Base-by-base conservation (phyloP, 805 yeast species). In the Ogataea glucozyma region DNA sequence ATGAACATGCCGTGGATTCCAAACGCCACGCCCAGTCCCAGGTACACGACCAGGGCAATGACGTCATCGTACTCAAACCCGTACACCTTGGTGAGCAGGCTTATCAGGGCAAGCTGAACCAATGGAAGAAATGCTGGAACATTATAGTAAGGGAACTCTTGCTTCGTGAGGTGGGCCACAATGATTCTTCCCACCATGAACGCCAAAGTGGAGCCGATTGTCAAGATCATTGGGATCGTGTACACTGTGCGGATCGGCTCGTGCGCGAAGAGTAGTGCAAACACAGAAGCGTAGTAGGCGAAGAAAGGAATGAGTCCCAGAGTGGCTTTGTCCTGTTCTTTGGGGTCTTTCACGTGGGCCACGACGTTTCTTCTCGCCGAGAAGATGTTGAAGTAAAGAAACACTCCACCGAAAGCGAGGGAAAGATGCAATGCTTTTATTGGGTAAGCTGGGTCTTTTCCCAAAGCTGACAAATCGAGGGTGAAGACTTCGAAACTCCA, bases 161-260 rank as follows among this genome's bases (percentile, higher is more conserved):
- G 95, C 38, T 75, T 67, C 1, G 97, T 87, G 52, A 91, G 76
- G 62, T 90, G 98, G 2, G 88, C 90, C 43, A 84, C 72, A 56
- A 90, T 90, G 49, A 90, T 88, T 60, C 93, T 78, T 4, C 97
- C 97, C n/a, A 91, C 97, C 3, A 79, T 71, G 57, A 86, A 84
- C 1, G 98, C 96, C 52, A 85, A 66, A 1, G 85, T 75, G 39
- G 84, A 72, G 1, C 95, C 95, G 56, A 86, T 79, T 21, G 90
- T 76, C 35, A 85, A 58, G 17, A 82, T 67, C 51, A 84, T 72
- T 24, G 95, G 85, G 39, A 75, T 63, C 1, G 75, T 72, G 51
- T 66, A 66, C 2, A 51, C 52, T 22, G 62, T 47, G 32, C 87
- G 60, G 19, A 79, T 65, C 16, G 72, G 68, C 6, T 90, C 81